These are phyloP conservation scores for Spongospora subterranea DNA, from an alignment of 208 protist species.

Conservation along the genomic window DNA sequence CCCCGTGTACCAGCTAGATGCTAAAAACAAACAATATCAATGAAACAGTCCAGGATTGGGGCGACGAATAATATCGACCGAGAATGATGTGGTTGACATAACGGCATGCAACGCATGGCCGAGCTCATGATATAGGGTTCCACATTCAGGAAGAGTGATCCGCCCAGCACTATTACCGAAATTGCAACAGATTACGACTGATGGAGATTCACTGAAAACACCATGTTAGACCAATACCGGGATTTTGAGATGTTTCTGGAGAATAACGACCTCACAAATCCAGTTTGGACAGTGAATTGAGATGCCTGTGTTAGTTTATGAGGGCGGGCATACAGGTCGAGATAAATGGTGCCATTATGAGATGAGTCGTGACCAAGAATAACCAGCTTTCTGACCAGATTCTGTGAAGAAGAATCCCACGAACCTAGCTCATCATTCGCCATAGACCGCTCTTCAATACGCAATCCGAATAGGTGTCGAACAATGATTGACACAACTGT, in stretches of 20 bases:
- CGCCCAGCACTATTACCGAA: background rate
- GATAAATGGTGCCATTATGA: constrained; percentile 5
- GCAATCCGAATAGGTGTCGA: constrained; percentile 3
- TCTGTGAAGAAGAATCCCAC: background rate
- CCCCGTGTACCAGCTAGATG: constrained; percentile 21
- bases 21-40: background rate
- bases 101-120: constrained; percentile 7
- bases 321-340: constrained; percentile 9
- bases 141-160: background rate
- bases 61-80: background rate
- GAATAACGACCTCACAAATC: background rate
- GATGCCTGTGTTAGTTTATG: background rate
- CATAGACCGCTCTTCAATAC: background rate
- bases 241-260: background rate
- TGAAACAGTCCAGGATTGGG: background rate
- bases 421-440: background rate
- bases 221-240: background rate
- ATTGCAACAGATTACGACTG: background rate
- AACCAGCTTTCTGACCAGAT: background rate
- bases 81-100: background rate
- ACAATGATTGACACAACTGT: background rate
- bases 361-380: background rate
- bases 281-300: constrained; percentile 29
- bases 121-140: background rate
- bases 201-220: background rate